A percentile compares a stretch with the other conserved stretches of the same genome.
phyloP scores from a whole-genome alignment of 768 basidiomycete genomes.

The Trametes cubensis region DNA sequence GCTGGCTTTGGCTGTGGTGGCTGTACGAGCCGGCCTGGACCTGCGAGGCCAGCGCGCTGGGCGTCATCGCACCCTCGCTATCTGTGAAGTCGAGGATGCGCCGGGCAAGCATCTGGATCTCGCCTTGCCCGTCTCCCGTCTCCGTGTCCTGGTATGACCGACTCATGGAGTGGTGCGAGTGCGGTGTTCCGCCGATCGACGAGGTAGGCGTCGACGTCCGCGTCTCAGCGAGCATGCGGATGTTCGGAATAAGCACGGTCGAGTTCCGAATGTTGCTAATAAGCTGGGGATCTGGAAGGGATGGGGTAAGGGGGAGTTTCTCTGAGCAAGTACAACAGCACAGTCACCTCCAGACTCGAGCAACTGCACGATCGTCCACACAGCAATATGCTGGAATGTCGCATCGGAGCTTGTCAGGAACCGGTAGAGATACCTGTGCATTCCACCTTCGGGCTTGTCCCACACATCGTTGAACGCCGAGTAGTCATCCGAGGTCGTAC shows the following conservation, averaged over 20 bases:
- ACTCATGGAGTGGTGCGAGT: constrained; percentile 64
- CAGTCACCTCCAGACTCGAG: constrained; percentile 86
- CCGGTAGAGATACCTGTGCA: constrained; percentile 91
- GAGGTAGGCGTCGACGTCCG: constrained; percentile 70
- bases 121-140: constrained; percentile 84
- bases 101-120: constrained; percentile 83
- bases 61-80: constrained; percentile 57
- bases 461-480: constrained; percentile 97
- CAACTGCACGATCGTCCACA: constrained; percentile 98
- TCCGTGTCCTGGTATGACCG: constrained; percentile 84
- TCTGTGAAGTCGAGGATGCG: constrained; percentile 88
- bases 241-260: constrained; percentile 77
- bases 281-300: constrained; percentile 75
- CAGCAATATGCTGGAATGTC: constrained; percentile 99
- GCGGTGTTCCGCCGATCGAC: constrained; percentile 70
- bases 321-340: background rate
- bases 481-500: constrained; percentile 83
- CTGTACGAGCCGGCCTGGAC: constrained; percentile 71
- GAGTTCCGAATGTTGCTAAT: constrained; percentile 90
- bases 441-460: constrained; percentile 96
- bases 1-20: constrained; percentile 58
- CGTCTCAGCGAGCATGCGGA: constrained; percentile 78
- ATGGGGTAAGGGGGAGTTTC: background rate
- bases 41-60: constrained; percentile 66
- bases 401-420: constrained; percentile 93